phyloP scores from a whole-genome alignment of 768 basidiomycete species.

The Filobasidium floriforme region DNA sequence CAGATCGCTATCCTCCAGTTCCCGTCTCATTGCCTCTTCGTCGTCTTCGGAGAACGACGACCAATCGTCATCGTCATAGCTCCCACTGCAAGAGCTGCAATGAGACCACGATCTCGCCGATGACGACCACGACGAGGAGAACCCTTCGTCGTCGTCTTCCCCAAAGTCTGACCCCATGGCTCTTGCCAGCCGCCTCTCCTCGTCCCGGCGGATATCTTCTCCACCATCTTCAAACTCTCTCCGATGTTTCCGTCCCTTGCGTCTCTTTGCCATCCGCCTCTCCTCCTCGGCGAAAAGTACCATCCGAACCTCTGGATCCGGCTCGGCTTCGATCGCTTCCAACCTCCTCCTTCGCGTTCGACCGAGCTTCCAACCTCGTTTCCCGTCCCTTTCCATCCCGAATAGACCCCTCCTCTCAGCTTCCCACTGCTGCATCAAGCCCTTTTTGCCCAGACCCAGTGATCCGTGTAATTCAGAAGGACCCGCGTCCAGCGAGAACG shows the following conservation, averaged over 20 bases:
- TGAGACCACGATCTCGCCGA: slow-evolving; percentile 6
- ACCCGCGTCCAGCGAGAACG: slow-evolving; percentile 21
- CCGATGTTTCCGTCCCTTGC: slow-evolving; percentile 10
- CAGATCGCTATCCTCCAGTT: slow-evolving; percentile 6
- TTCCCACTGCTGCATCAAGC: slow-evolving; percentile 18
- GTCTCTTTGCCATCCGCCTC: slow-evolving; percentile 9
- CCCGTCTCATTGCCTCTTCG: slow-evolving; percentile 5
- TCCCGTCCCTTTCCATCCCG: slow-evolving; percentile 24
- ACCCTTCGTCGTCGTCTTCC: neutral
- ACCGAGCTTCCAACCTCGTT: slow-evolving; percentile 24
- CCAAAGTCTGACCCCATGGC: slow-evolving; percentile 1
- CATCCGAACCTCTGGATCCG: neutral
- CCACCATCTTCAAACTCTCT: slow-evolving; percentile 10
- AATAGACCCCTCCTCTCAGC: slow-evolving; percentile 22
- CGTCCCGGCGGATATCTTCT: slow-evolving; percentile 12
- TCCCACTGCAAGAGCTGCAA: slow-evolving; percentile 11
- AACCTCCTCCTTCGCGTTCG: slow-evolving; percentile 23
- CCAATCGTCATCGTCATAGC: slow-evolving; percentile 8
- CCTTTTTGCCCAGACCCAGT: neutral
- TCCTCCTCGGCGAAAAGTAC: slow-evolving; percentile 9
- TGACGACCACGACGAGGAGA: slow-evolving; percentile 1
- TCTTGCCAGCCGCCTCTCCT: slow-evolving; percentile 10
- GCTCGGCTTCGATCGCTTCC: slow-evolving; percentile 3
- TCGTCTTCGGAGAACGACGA: slow-evolving; percentile 6
- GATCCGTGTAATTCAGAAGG: neutral